Percentiles rank a stretch among this genome's conserved stretches.
Evolutionary conservation across 306 rosid species (phyloP).

Genomic region (Pyrus betulifolia): DNA sequence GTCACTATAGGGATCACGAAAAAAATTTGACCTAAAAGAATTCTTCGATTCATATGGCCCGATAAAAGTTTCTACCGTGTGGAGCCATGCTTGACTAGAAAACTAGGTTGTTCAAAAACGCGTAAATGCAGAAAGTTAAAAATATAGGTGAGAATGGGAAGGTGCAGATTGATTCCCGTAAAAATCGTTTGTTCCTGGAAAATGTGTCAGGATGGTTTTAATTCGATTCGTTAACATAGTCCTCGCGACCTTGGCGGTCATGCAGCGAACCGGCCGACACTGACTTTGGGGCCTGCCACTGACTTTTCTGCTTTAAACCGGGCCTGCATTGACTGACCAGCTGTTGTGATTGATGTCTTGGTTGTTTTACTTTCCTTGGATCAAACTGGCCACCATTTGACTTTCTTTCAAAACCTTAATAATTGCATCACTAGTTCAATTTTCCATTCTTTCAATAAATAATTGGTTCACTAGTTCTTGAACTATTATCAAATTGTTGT

Average conservation of each 20-base stretch:
- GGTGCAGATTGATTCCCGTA: not conserved
- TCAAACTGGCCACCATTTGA: not conserved
- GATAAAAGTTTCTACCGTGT: not conserved
- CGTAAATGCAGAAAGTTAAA: not conserved
- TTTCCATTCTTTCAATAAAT: too few relatives aligned
- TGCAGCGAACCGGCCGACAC: not conserved
- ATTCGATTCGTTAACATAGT: not conserved
- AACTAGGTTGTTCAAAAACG: not conserved
- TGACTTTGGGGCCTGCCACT: not conserved
- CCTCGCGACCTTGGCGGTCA: not conserved
- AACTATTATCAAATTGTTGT: too few relatives aligned
- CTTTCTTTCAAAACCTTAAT: not conserved
- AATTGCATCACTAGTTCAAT: too few relatives aligned
- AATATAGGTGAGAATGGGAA: not conserved
- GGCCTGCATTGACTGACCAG: not conserved
- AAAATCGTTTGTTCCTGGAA: not conserved
- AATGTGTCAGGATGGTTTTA: not conserved
- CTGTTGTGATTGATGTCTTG: not conserved
- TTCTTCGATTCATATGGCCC: too few relatives aligned
- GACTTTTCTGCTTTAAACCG: not conserved
- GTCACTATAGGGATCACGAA: too few relatives aligned
- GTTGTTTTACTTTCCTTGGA: too few relatives aligned
- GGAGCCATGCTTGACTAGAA: conserved; percentile 7
- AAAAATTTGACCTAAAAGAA: too few relatives aligned
- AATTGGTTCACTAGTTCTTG: too few relatives aligned